phyloP scores from a whole-genome alignment of 1,139 yeast genomes.

The Fermentozyma sake region DNA sequence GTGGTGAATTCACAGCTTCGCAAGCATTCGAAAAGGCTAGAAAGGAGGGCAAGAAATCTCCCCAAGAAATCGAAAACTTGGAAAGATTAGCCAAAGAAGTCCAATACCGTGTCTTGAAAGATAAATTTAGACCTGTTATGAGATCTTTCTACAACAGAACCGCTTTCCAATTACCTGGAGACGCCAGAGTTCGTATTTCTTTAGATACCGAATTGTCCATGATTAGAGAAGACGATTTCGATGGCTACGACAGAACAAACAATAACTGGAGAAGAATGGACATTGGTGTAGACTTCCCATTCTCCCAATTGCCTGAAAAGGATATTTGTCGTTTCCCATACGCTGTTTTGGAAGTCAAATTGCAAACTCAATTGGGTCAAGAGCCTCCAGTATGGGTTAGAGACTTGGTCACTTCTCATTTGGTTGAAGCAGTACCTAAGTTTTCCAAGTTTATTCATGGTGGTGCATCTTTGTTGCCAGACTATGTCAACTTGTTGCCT shows the following conservation, averaged over 20 bases:
- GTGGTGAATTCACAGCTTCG: slow-evolving; percentile 79
- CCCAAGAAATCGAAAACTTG: slow-evolving; percentile 83
- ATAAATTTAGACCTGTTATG: slow-evolving; percentile 82
- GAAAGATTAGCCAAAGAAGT: slow-evolving; percentile 91
- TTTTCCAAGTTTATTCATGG: slow-evolving; percentile 97
- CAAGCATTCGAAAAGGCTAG: slow-evolving; percentile 91
- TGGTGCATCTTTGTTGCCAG: slow-evolving; percentile 82
- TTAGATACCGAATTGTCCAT: slow-evolving; percentile 91
- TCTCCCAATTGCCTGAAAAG: slow-evolving; percentile 72
- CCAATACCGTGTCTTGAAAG: slow-evolving; percentile 78
- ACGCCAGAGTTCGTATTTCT: slow-evolving; percentile 96
- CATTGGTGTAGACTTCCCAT: slow-evolving; percentile 96
- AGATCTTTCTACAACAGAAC: slow-evolving; percentile 96
- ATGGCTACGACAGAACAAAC: slow-evolving; percentile 84
- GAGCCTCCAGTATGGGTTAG: slow-evolving; percentile 98
- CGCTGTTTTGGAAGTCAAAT: slow-evolving; percentile 93
- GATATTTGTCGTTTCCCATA: slow-evolving; percentile 94
- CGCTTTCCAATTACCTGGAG: slow-evolving; percentile 98
- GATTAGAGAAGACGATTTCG: slow-evolving; percentile 97
- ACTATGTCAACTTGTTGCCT: slow-evolving; percentile 77
- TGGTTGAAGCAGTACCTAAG: slow-evolving; percentile 97
- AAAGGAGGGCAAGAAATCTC: slow-evolving; percentile 84
- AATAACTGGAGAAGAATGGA: slow-evolving; percentile 98
- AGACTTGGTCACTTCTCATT: slow-evolving; percentile 83
- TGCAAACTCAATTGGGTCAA: slow-evolving; percentile 96